These are phyloP conservation scores for Triangularia setosa DNA, from an alignment of 2,329 filamentous ascomycete genomes.

Conservation along the genomic window DNA sequence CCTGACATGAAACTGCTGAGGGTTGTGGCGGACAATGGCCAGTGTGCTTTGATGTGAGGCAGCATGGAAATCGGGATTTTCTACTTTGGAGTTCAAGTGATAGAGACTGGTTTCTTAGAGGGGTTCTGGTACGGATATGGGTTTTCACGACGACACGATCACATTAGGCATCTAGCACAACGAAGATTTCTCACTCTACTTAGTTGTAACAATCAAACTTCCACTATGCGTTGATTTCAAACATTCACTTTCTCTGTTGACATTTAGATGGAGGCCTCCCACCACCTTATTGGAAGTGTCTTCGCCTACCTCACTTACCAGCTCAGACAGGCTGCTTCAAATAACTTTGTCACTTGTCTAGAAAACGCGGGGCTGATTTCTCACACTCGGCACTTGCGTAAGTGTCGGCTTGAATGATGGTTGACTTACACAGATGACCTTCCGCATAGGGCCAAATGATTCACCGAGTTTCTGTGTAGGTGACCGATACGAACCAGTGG, in stretches of 20 bases:
- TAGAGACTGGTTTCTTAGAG: neutral
- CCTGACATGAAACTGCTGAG: neutral
- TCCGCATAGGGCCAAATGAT: neutral
- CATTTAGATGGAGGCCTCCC: neutral
- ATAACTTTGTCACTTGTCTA: no score
- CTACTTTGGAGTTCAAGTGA: neutral
- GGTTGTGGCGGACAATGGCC: neutral
- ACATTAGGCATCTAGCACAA: neutral
- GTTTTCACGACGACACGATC: neutral
- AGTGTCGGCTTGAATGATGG: neutral
- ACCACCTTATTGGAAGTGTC: neutral
- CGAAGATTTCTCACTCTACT: neutral
- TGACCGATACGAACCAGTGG: neutral
- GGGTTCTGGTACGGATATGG: neutral
- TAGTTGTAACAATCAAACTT: neutral
- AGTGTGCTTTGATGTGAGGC: neutral
- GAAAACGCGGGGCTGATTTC: neutral
- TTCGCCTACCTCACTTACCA: neutral
- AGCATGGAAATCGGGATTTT: neutral
- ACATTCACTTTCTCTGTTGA: neutral
- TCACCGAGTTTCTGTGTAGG: neutral
- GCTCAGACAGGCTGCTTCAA: neutral
- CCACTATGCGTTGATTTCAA: neutral
- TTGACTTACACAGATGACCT: neutral
- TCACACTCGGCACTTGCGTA: neutral